These are phyloP conservation scores for Ascochyta viciae-villosae DNA, from an alignment of 2,329 filamentous ascomycete species.

Conservation along the genomic window DNA sequence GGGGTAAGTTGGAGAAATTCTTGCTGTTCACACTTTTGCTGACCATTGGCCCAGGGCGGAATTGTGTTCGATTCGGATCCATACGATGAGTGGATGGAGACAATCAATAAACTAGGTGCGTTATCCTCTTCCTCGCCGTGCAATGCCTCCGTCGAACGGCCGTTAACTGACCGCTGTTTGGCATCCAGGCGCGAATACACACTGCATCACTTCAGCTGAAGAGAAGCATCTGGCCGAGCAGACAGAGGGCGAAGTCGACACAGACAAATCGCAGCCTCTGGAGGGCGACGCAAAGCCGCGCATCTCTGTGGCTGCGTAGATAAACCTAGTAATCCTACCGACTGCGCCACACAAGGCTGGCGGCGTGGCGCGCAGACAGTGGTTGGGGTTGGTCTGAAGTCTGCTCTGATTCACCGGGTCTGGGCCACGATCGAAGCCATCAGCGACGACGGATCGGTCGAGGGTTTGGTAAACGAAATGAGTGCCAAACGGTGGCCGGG, in stretches of 20 bases:
- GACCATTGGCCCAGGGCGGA: constrained; percentile 40
- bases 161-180: constrained; percentile 30
- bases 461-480: constrained; percentile 23
- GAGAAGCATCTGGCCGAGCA: constrained; percentile 65
- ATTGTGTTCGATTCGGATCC: constrained; percentile 75
- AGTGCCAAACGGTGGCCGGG: constrained; percentile 8
- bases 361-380: neutral
- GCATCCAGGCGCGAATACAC: constrained; percentile 72
- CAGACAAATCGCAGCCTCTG: constrained; percentile 10
- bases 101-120: constrained; percentile 87
- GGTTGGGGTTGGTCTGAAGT: constrained; percentile 11
- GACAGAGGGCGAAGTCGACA: constrained; percentile 29
- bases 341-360: constrained; percentile 33
- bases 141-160: constrained; percentile 3
- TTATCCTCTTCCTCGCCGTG: constrained; percentile 14
- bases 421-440: constrained; percentile 11
- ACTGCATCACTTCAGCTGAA: constrained; percentile 86
- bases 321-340: neutral
- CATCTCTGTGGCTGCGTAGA: constrained; percentile 41
- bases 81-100: constrained; percentile 93
- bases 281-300: constrained; percentile 30
- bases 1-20: constrained; percentile 66
- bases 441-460: neutral
- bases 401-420: constrained; percentile 7
- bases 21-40: constrained; percentile 26